Base-by-base conservation (phyloP, 768 basidiomycete genomes). In the Leccinum fibrillosum region DNA sequence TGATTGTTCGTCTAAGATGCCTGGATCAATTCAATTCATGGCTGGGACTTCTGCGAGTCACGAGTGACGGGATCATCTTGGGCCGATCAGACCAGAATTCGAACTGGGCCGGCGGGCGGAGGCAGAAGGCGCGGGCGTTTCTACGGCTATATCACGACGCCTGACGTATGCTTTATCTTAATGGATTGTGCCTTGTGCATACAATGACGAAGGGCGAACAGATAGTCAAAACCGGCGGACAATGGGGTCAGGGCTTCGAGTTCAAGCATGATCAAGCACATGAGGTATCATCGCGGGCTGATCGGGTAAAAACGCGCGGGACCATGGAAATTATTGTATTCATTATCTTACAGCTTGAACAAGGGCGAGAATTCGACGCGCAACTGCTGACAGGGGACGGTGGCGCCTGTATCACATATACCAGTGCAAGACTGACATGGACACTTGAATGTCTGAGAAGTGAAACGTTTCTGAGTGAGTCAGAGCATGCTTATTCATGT, bases 221-320 rank as follows among this genome's bases (percentile, higher is more conserved):
- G 1, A 30, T 30, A 7, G 39, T 62, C 60, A 37, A 66, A 66
- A 64, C 9, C 32, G 57, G 65, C 65, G 61, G 57, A 65, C 65
- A 65, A 65, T 65, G 64, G 56, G 19, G 4, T 44, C 19, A 11
- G 13, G 37, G 28, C 9, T 61, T 52, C 47, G 49, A 23, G 47
- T 2, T 50, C 49, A 7, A 53, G 32, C 11, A 19, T 44, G 42
- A 12, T 35, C 52, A 49, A 64, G 63, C 34, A 64, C n/a, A 55
- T 58, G 64, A 64, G 59, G 23, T 15, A 44, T 55, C 64, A 48
- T 35, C 60, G 60, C 53, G 28, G 37, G 54, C 4, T 13, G 26
- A 23, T 54, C 37, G 53, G 23, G 34, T 45, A 42, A 59, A 45
- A 44, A 37, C 13, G 49, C 52, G 21, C 48, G 59, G 42, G 19